phyloP scores from a whole-genome alignment of 2,329 filamentous ascomycete species.

The Fusarium camptoceras region DNA sequence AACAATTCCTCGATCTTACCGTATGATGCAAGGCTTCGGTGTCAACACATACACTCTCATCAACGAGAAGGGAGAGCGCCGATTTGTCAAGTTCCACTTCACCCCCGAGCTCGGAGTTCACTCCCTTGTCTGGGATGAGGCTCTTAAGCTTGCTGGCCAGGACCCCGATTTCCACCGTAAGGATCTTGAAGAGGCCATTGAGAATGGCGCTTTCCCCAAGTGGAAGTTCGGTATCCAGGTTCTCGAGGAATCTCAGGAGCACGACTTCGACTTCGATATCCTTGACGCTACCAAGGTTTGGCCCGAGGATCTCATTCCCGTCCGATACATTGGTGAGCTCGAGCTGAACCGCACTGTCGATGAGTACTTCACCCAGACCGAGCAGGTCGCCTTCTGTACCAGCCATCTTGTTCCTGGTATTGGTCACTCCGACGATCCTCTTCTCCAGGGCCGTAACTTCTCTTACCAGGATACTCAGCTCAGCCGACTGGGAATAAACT shows the following conservation, averaged over 20 bases:
- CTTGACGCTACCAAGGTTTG: conserved; percentile 88
- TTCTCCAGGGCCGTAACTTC: conserved; percentile 79
- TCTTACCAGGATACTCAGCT: conserved; percentile 76
- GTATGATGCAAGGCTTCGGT: conserved; percentile 89
- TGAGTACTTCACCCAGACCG: conserved; percentile 84
- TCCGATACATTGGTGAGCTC: conserved; percentile 82
- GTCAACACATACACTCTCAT: conserved; percentile 81
- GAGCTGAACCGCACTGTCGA: conserved; percentile 84
- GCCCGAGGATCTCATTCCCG: conserved; percentile 81
- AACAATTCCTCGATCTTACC: conserved; percentile 77
- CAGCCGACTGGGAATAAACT: conserved; percentile 77
- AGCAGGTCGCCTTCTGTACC: conserved; percentile 87
- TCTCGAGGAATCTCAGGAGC: conserved; percentile 75
- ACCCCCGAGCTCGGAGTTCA: conserved; percentile 81
- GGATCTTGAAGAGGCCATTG: conserved; percentile 80
- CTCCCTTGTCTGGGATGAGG: conserved; percentile 83
- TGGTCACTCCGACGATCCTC: conserved; percentile 80
- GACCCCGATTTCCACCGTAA: conserved; percentile 87
- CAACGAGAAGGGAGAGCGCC: conserved; percentile 74
- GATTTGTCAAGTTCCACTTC: conserved; percentile 83
- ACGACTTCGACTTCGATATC: conserved; percentile 87
- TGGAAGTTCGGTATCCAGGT: conserved; percentile 89
- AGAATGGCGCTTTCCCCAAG: conserved; percentile 75
- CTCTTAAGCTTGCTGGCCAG: conserved; percentile 77
- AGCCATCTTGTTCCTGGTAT: conserved; percentile 83